Evolutionary conservation across 768 basidiomycete species (phyloP).

Genomic region (Gyrodon lividus): DNA sequence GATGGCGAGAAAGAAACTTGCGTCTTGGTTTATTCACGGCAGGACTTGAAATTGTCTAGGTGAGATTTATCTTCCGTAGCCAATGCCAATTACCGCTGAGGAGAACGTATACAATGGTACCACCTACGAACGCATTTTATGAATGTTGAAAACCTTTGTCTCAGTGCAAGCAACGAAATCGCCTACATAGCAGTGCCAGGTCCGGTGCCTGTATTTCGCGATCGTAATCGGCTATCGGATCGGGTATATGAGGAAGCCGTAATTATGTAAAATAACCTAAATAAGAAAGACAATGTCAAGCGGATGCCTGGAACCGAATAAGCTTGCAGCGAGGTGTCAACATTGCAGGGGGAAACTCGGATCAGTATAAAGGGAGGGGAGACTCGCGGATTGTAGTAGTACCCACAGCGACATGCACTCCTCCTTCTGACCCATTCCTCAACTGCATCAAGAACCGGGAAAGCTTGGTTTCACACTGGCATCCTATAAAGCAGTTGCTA

Average conservation of each 20-base stretch:
- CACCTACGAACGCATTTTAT: neutral
- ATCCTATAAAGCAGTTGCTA: conserved; percentile 1
- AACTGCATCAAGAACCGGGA: neutral
- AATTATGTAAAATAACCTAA: neutral
- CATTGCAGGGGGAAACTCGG: too few relatives aligned
- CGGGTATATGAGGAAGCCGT: neutral
- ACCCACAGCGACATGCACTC: neutral
- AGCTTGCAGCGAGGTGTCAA: too few relatives aligned
- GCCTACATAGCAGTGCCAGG: too few relatives aligned
- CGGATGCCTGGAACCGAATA: neutral
- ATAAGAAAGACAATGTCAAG: neutral
- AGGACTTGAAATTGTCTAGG: neutral
- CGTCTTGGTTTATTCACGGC: neutral
- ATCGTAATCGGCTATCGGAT: too few relatives aligned
- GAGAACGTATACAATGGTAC: too few relatives aligned
- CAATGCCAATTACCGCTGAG: too few relatives aligned
- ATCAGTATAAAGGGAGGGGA: too few relatives aligned
- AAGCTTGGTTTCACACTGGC: neutral
- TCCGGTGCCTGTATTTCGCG: too few relatives aligned
- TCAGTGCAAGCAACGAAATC: too few relatives aligned
- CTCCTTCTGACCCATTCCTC: neutral
- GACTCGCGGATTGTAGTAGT: too few relatives aligned
- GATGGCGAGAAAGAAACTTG: neutral
- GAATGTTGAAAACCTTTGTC: too few relatives aligned
- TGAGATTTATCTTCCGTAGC: too few relatives aligned